Conservation (phyloP, 73 alveolate species). For the Paramecium caudatum region DNA sequence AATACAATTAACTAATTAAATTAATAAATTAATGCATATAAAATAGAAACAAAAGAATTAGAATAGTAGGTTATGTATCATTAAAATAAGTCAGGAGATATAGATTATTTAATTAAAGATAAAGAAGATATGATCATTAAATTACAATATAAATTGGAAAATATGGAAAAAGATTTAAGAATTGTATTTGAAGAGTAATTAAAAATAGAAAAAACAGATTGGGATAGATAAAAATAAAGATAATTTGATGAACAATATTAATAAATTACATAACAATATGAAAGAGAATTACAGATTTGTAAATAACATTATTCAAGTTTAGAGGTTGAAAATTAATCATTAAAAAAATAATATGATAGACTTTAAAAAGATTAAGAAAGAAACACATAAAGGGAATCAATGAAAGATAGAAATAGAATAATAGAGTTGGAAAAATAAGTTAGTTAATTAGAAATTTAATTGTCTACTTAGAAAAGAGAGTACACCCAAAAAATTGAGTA, state of each 20-base stretch:
- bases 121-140: background rate
- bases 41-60: conserved; percentile 17
- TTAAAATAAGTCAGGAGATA: background rate
- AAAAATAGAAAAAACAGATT: conserved; percentile 32
- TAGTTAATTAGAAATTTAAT: background rate
- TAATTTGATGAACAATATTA: background rate
- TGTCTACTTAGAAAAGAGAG: background rate
- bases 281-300: background rate
- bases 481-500: background rate
- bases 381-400: background rate
- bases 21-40: background rate
- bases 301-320: conserved; percentile 24
- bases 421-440: conserved; percentile 14
- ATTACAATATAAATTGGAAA: conserved; percentile 4
- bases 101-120: conserved; percentile 23
- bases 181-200: conserved; percentile 48
- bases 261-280: conserved; percentile 1
- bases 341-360: conserved; percentile 31
- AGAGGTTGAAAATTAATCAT: conserved; percentile 34
- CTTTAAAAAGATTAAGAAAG: conserved; percentile 12
- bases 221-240: conserved; percentile 46
- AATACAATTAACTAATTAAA: background rate
- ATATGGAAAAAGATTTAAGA: conserved; percentile 46
- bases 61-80: background rate
- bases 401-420: background rate